Evolutionary conservation across 257 asterid species (phyloP), one percentile per base, ranked within the genome.

Genomic region (Paraleonurus japonicus): DNA sequence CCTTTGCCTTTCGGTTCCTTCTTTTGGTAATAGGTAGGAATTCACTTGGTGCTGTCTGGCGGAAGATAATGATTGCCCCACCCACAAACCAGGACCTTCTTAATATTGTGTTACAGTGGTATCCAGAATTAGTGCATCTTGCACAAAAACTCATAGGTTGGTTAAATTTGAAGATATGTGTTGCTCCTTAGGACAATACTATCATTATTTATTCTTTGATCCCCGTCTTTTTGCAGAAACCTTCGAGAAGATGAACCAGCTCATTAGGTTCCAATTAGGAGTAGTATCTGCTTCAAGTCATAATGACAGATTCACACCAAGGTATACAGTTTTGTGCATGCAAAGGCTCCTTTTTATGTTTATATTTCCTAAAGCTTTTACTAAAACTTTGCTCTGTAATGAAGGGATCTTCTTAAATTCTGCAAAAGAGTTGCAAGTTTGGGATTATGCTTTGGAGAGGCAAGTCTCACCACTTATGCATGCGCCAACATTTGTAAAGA

Each of bases 391-490:
- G 61, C 26, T 65, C 61, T 70, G 75, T 71, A 62, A 79, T 79
- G 65, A 78, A 94, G 99, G 74, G 98, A 91, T 84, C 93, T 95
- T 43, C 92, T 95, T 62, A 95, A 92, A 82, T 81, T 96, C 84
- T 88, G 97, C 85, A 87, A 92, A 81, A 85, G 99, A 70, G 83
- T 95, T 80, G 76, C 77, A 19, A 82, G 84, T 70, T 73, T 83
- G 73, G 85, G 85, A 13, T 58, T 81, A 69, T 69, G 55, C 70
- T 82, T 68, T 73, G 75, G 64, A 43, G 72, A 75, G 67, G 90
- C 75, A 35, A 76, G 71, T 45, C 78, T 84, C 48, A 73, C 96
- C 7, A 43, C 79, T 30, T 69, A 80, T 80, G 86, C 78, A 19
- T 57, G 88, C 67, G 79, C 81, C 17, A 79, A 67, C 48, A 89